phyloP scores from a whole-genome alignment of 1,139 yeast genomes.

The Lodderomyces parapsilosis region DNA sequence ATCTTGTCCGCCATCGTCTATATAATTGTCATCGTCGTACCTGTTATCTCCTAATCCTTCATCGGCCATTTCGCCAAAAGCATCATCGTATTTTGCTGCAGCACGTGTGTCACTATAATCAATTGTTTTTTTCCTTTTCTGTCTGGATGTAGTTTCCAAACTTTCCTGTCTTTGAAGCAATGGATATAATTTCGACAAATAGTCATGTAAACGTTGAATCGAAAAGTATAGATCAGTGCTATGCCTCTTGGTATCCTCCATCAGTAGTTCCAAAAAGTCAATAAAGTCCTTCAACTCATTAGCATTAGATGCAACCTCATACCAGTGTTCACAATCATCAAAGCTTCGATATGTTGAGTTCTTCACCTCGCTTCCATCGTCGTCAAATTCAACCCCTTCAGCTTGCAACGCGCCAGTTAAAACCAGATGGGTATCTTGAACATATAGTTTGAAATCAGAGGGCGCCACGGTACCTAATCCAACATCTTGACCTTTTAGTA shows the following conservation, averaged over 20 bases:
- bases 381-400: slow-evolving; percentile 39
- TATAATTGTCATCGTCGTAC: slow-evolving; percentile 22
- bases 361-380: slow-evolving; percentile 20
- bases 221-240: slow-evolving; percentile 27
- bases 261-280: slow-evolving; percentile 21
- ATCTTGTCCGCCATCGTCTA: slow-evolving; percentile 9
- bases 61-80: slow-evolving; percentile 15
- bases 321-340: slow-evolving; percentile 29
- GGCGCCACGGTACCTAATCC: slow-evolving; percentile 23
- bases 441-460: slow-evolving; percentile 47
- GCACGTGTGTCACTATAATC: slow-evolving; percentile 18
- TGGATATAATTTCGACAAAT: slow-evolving; percentile 24
- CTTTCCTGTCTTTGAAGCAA: slow-evolving; percentile 22
- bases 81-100: slow-evolving; percentile 14
- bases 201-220: slow-evolving; percentile 24
- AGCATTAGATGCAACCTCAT: slow-evolving; percentile 42
- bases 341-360: slow-evolving; percentile 2
- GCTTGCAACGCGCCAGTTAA: slow-evolving; percentile 25
- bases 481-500: slow-evolving; percentile 19
- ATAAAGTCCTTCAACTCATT: slow-evolving; percentile 33
- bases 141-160: slow-evolving; percentile 13
- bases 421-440: slow-evolving; percentile 46
- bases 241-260: slow-evolving; percentile 11
- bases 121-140: slow-evolving; percentile 17
- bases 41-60: slow-evolving; percentile 16